These are phyloP conservation scores for Gypsophila paniculata DNA, from an alignment of 179 eudicot genomes.

Conservation along the genomic window DNA sequence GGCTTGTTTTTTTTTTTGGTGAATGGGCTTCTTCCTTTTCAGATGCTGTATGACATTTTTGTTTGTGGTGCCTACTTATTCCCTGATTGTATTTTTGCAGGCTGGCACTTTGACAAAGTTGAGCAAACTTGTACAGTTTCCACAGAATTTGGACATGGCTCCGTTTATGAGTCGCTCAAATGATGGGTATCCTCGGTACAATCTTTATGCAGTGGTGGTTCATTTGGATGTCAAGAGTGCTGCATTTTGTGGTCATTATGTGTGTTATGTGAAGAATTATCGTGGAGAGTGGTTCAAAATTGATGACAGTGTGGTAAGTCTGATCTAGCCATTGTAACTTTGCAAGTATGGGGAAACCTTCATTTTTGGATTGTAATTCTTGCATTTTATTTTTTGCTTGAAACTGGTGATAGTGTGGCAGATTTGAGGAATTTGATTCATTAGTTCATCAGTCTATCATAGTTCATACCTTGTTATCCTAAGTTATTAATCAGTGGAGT, in stretches of 20 bases:
- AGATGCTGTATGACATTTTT: background rate
- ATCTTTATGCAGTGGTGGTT: slow-evolving; percentile 83
- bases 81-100: slow-evolving; percentile 36
- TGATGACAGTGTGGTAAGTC: slow-evolving; percentile 77
- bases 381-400: background rate
- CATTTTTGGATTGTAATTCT: background rate
- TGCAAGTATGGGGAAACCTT: background rate
- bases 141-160: slow-evolving; percentile 64
- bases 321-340: slow-evolving; percentile 7
- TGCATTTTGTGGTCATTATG: slow-evolving; percentile 77
- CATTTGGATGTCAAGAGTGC: slow-evolving; percentile 80
- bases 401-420: slow-evolving; percentile 2
- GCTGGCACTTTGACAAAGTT: slow-evolving; percentile 77
- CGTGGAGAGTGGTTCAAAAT: slow-evolving; percentile 75
- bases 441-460: too few species aligned
- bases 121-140: slow-evolving; percentile 64
- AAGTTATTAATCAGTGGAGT: slow-evolving; percentile 14
- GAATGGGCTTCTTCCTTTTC: background rate
- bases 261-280: slow-evolving; percentile 69
- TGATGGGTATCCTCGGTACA: slow-evolving; percentile 62
- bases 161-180: slow-evolving; percentile 70
- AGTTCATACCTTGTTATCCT: background rate
- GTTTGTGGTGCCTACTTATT: background rate
- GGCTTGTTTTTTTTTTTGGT: background rate
- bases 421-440: slow-evolving; percentile 8